A percentile compares a stretch with the other conserved stretches of the same genome.
Conservation (phyloP, 2,329 filamentous ascomycete species). For the Penicillium griseofulvum region DNA sequence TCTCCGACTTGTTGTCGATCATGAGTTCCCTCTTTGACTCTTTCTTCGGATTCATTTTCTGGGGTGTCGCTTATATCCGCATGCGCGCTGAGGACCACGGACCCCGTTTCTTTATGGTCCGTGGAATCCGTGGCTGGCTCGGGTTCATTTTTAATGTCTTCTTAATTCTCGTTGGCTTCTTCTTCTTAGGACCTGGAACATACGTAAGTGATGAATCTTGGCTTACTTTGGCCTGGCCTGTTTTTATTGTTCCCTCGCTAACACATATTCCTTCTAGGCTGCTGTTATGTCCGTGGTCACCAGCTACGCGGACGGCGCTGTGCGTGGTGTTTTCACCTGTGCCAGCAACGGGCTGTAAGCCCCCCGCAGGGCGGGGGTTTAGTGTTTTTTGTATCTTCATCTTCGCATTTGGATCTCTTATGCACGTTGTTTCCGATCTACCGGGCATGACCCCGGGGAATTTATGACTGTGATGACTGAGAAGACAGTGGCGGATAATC, state of each 20-base stretch:
- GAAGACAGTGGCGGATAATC: neutral
- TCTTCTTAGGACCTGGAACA: conserved; percentile 78
- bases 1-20: conserved; percentile 64
- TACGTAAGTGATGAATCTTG: conserved; percentile 53
- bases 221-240: neutral
- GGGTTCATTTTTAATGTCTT: conserved; percentile 62
- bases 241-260: conserved; percentile 30
- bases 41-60: conserved; percentile 83
- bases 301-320: conserved; percentile 62
- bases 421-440: conserved; percentile 6
- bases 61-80: conserved; percentile 47
- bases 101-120: conserved; percentile 39
- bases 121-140: conserved; percentile 45
- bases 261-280: conserved; percentile 29
- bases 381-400: neutral
- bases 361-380: neutral
- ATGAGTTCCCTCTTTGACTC: conserved; percentile 79
- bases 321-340: conserved; percentile 74
- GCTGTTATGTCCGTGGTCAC: conserved; percentile 55
- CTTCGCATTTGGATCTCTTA: conserved; percentile 3
- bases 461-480: conserved; percentile 3
- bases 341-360: conserved; percentile 45
- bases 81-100: conserved; percentile 45
- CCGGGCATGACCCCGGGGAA: neutral
- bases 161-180: conserved; percentile 72